Percentiles rank a stretch among this genome's conserved stretches.
Conservation (phyloP, 495 filamentous ascomycete species). For the Penicillium herquei region DNA sequence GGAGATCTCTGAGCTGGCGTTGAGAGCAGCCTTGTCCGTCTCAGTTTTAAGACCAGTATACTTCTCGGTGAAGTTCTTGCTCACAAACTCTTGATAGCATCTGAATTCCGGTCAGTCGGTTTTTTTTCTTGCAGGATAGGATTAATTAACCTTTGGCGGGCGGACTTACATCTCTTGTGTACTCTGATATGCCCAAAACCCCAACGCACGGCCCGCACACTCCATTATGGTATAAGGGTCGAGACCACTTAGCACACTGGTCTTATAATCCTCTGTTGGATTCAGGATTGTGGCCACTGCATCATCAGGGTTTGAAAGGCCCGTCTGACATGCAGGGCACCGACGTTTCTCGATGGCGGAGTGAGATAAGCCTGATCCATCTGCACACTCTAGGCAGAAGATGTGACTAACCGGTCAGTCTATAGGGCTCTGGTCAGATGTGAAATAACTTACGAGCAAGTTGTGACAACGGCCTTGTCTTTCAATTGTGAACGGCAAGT, state of each 20-base stretch:
- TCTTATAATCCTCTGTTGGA: constrained; percentile 92
- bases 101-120: constrained; percentile 41
- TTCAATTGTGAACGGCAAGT: constrained; percentile 73
- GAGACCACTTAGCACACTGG: constrained; percentile 81
- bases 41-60: constrained; percentile 66
- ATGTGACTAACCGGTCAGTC: constrained; percentile 63
- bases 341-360: constrained; percentile 52
- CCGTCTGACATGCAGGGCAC: constrained; percentile 81
- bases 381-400: constrained; percentile 78
- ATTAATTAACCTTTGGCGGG: not conserved
- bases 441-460: constrained; percentile 65
- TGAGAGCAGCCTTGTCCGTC: constrained; percentile 75
- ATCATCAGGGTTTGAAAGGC: constrained; percentile 72
- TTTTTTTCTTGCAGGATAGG: not conserved
- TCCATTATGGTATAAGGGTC: constrained; percentile 86
- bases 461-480: constrained; percentile 82
- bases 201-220: constrained; percentile 77
- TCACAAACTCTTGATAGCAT: constrained; percentile 77
- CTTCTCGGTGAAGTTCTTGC: constrained; percentile 72
- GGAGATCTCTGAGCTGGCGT: constrained; percentile 78
- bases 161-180: constrained; percentile 77
- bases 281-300: constrained; percentile 72
- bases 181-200: constrained; percentile 90
- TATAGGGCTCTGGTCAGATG: not conserved
- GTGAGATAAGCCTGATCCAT: constrained; percentile 61